Evolutionary conservation across 192 early-diverging fungal genomes (phyloP).

Genomic region (Entomortierella beljakovae): DNA sequence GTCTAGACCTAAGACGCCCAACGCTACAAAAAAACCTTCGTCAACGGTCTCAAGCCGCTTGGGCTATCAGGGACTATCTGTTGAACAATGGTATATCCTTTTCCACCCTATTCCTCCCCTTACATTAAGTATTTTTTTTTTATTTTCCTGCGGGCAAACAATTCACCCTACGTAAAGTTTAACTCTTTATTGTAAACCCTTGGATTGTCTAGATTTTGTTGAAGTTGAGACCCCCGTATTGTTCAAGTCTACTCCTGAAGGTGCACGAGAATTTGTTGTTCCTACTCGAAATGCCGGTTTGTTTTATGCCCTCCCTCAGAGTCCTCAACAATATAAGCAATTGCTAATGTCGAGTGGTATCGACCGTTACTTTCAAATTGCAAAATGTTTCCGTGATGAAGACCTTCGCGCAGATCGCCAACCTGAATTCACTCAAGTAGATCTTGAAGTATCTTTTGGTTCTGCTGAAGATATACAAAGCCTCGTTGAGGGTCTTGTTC

Average conservation of each 20-base stretch:
- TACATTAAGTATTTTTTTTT: too few relatives aligned
- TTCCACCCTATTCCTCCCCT: too few relatives aligned
- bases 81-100: slow-evolving; percentile 61
- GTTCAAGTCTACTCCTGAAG: slow-evolving; percentile 94
- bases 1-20: slow-evolving; percentile 84
- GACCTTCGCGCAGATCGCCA: slow-evolving; percentile 89
- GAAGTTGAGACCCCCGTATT: slow-evolving; percentile 95
- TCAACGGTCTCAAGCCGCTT: slow-evolving; percentile 72
- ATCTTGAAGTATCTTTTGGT: slow-evolving; percentile 92
- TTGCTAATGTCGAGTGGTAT: slow-evolving; percentile 91
- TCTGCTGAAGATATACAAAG: slow-evolving; percentile 74
- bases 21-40: slow-evolving; percentile 82
- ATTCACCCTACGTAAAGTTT: too few relatives aligned
- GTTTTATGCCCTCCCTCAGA: slow-evolving; percentile 92
- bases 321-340: slow-evolving; percentile 96
- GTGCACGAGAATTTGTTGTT: slow-evolving; percentile 94
- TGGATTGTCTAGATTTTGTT: slow-evolving; percentile 68
- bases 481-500: slow-evolving; percentile 80
- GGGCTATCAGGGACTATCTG: slow-evolving; percentile 77
- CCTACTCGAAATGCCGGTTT: slow-evolving; percentile 79
- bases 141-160: too few relatives aligned
- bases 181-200: background rate
- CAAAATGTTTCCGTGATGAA: slow-evolving; percentile 93
- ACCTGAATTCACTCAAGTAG: slow-evolving; percentile 96
- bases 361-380: slow-evolving; percentile 94